phyloP scores from a whole-genome alignment of 75 land plant genomes.

The Pinus albicaulis region DNA sequence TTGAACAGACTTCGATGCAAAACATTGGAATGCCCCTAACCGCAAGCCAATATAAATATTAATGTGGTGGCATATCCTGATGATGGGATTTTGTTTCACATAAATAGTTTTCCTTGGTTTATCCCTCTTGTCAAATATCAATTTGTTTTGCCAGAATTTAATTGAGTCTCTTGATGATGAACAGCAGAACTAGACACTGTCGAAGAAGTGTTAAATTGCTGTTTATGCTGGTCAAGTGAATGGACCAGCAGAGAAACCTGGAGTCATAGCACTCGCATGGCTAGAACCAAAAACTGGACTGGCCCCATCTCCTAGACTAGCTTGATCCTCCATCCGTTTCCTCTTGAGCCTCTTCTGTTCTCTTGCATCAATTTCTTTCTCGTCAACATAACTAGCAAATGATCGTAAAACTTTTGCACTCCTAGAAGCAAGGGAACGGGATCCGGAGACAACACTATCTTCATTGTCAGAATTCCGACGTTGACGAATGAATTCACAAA shows the following conservation, averaged over 20 bases:
- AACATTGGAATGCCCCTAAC: background rate
- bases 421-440: background rate
- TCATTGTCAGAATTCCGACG: background rate
- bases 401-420: background rate
- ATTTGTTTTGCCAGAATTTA: background rate
- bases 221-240: background rate
- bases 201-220: background rate
- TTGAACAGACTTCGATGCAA: background rate
- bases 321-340: background rate
- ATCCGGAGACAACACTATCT: background rate
- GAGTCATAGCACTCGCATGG: background rate
- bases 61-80: no score
- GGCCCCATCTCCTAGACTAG: background rate
- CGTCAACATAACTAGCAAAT: constrained; percentile 4
- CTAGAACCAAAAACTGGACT: background rate
- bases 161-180: background rate
- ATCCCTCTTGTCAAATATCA: background rate
- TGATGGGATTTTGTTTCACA: background rate
- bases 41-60: no score
- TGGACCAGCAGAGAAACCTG: background rate
- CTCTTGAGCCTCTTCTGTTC: background rate
- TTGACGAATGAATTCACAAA: constrained; percentile 25
- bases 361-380: background rate
- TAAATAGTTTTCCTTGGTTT: background rate
- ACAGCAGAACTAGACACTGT: background rate